Percentiles rank a stretch among this genome's conserved stretches.
Conservation (phyloP, 2,329 filamentous ascomycete genomes). For the Fusarium ramigenum region DNA sequence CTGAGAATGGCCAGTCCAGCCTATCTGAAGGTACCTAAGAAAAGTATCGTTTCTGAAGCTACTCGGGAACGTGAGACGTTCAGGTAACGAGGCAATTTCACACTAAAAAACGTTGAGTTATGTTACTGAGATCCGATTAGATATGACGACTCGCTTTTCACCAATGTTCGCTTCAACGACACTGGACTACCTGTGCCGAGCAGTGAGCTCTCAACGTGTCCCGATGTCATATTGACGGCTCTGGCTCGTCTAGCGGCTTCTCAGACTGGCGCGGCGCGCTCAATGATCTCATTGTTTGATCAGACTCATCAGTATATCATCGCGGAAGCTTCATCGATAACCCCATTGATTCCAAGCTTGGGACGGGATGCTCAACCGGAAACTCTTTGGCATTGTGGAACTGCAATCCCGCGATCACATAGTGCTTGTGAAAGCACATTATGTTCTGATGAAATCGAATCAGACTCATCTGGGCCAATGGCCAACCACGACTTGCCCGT, state of each 20-base stretch:
- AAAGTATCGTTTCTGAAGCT: constrained; percentile 36
- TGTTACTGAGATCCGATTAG: not conserved
- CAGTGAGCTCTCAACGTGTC: constrained; percentile 41
- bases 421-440: constrained; percentile 46
- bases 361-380: constrained; percentile 10
- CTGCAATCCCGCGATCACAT: constrained; percentile 44
- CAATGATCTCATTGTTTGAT: constrained; percentile 62
- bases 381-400: constrained; percentile 44
- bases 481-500: constrained; percentile 42
- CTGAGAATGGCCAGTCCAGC: constrained; percentile 3
- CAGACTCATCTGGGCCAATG: not conserved
- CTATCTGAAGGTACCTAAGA: constrained; percentile 9
- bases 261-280: constrained; percentile 53
- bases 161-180: constrained; percentile 38
- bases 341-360: constrained; percentile 46
- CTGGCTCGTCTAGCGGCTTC: constrained; percentile 60
- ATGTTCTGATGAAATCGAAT: constrained; percentile 1
- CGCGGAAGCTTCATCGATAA: constrained; percentile 59
- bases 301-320: constrained; percentile 58
- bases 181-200: constrained; percentile 34
- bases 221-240: constrained; percentile 55
- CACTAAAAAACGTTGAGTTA: not conserved
- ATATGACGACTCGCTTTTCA: constrained; percentile 19
- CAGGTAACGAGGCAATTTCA: constrained; percentile 32
- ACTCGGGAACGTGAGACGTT: constrained; percentile 47